These are phyloP conservation scores for Trametes cingulata DNA, from an alignment of 768 basidiomycete genomes.

Conservation along the genomic window DNA sequence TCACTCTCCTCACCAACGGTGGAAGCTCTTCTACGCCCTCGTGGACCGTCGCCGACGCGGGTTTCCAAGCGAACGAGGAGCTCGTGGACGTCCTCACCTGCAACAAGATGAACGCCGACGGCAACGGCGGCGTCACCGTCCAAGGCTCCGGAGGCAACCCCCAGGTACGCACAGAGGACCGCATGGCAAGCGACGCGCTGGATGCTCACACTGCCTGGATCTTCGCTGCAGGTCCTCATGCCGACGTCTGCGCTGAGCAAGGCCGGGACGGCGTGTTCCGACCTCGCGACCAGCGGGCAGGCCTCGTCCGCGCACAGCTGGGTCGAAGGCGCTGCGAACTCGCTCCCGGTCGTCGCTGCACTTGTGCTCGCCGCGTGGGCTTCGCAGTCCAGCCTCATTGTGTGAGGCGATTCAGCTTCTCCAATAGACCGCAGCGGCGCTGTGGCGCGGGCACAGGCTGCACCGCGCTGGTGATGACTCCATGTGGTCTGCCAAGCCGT, in stretches of 20 bases:
- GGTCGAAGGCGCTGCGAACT: background rate
- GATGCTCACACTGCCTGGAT: background rate
- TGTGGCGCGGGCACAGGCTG: too few species aligned
- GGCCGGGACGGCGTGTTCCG: slow-evolving; percentile 25
- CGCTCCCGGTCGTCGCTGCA: slow-evolving; percentile 1
- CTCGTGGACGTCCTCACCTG: slow-evolving; percentile 60
- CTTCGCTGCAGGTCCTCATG: slow-evolving; percentile 36
- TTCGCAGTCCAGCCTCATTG: slow-evolving; percentile 9
- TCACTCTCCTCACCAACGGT: slow-evolving; percentile 56
- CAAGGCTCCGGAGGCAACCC: slow-evolving; percentile 47
- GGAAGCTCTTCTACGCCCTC: slow-evolving; percentile 40
- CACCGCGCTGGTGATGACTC: background rate
- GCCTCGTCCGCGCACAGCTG: slow-evolving; percentile 5
- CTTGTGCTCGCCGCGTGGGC: slow-evolving; percentile 6
- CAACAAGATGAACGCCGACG: slow-evolving; percentile 36
- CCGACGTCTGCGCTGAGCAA: slow-evolving; percentile 32
- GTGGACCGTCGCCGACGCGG: slow-evolving; percentile 47
- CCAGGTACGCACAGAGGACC: slow-evolving; percentile 32
- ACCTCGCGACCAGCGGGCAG: slow-evolving; percentile 18
- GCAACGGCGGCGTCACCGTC: slow-evolving; percentile 44
- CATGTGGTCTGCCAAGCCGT: background rate
- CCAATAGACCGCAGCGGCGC: too few species aligned
- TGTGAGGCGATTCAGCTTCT: background rate
- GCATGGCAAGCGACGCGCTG: background rate
- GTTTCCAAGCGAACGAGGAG: slow-evolving; percentile 41